phyloP scores from a whole-genome alignment of 495 filamentous ascomycete genomes.

The Aspergillus cavernicola region DNA sequence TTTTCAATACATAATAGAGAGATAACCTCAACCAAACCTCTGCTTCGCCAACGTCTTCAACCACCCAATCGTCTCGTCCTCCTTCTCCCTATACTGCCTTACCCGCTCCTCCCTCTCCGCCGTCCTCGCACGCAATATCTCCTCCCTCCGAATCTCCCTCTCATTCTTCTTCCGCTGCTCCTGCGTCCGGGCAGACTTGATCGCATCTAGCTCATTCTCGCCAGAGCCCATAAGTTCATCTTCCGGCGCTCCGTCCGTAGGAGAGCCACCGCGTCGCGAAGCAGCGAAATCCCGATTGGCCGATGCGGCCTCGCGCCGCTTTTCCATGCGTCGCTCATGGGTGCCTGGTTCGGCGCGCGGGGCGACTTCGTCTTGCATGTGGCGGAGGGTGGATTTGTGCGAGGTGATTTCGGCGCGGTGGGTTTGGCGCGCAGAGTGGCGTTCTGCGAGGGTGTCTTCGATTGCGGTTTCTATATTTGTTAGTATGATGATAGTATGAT shows the following conservation, averaged over 20 bases:
- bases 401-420: slow-evolving; percentile 54
- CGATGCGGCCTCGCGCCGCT: slow-evolving; percentile 57
- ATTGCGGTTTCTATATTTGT: slow-evolving; percentile 40
- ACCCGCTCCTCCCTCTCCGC: slow-evolving; percentile 43
- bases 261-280: slow-evolving; percentile 36
- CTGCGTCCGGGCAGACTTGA: slow-evolving; percentile 40
- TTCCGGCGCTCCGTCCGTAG: slow-evolving; percentile 36
- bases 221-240: slow-evolving; percentile 43
- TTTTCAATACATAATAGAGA: too few species aligned
- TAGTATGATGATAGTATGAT: not conserved
- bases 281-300: slow-evolving; percentile 47
- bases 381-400: slow-evolving; percentile 30
- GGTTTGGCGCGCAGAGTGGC: slow-evolving; percentile 53
- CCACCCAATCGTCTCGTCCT: slow-evolving; percentile 45
- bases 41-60: slow-evolving; percentile 44
- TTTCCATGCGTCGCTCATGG: slow-evolving; percentile 81
- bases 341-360: slow-evolving; percentile 85
- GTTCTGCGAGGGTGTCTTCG: slow-evolving; percentile 51
- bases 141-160: slow-evolving; percentile 39
- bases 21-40: slow-evolving; percentile 43
- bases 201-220: slow-evolving; percentile 35
- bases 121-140: slow-evolving; percentile 36
- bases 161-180: slow-evolving; percentile 44
- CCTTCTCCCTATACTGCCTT: slow-evolving; percentile 41
- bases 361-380: slow-evolving; percentile 64